Evolutionary conservation across 1,284 basidiomycete species (phyloP), one percentile per base, ranked within the genome.

Genomic region (Dichomitus squalens): DNA sequence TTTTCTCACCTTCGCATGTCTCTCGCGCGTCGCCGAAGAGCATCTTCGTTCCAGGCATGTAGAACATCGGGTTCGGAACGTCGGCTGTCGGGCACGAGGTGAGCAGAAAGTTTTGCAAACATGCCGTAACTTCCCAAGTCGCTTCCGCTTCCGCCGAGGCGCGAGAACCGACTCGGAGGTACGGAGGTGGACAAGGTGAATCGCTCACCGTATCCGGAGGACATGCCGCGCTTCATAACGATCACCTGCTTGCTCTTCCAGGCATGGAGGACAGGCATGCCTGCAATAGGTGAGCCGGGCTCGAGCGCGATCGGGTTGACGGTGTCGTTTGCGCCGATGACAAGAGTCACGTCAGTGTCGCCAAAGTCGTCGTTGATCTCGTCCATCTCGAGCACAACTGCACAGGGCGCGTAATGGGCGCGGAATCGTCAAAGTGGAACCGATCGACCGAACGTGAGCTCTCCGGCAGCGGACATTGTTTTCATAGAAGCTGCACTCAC

Each of bases 231-330:
- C 75, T 94, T 94, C 92, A 94, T 94, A 33, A 94, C 91, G 51
- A 94, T 81, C 38, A 93, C 91, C 68, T 93, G 88, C 72, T 93
- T 93, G 71, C 88, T 90, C 83, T 93, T 92, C 92, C 92, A 94
- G 7, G 88, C 92, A 64, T 93, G 88, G 58, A 94, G 77, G 21
- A 94, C 92, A 9, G 92, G 91, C 92, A 94, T 94, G 39, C 92
- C 92, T 14, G 92, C 92, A 63, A 94, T 94, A 9, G 91, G 79
- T 57, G 88, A 92, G 40, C 90, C 90, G 5, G 88, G 82, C 72
- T 94, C 91, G n/a, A 94, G 78, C 20, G 92, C 90, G 61, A 94
- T 93, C 9, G 92, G 92, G 71, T 94, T 94, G 52, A 93, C 91
- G 1, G 92, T 94, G 70, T 94, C 92, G 66, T 94, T 94, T n/a